Percentiles rank a stretch among this genome's conserved stretches.
These are phyloP conservation scores for Lentinula edodes DNA, from an alignment of 768 basidiomycete genomes.

Conservation along the genomic window DNA sequence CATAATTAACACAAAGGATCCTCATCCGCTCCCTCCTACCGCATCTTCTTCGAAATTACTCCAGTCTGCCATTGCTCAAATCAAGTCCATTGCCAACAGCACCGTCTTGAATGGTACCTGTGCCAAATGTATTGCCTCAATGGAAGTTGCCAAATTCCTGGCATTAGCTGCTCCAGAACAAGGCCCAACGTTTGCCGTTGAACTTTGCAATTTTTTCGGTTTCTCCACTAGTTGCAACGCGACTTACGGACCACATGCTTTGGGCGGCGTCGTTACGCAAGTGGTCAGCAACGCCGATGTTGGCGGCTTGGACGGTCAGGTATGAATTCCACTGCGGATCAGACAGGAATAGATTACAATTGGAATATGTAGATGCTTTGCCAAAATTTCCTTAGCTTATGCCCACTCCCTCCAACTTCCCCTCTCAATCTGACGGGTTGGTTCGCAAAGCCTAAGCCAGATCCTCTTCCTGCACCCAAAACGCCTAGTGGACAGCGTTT, in stretches of 20 bases:
- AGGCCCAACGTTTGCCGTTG: conserved; percentile 50
- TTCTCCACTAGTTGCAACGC: conserved; percentile 46
- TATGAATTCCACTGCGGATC: conserved; percentile 17
- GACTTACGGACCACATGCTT: conserved; percentile 37
- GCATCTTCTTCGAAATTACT: conserved; percentile 43
- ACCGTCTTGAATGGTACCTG: conserved; percentile 51
- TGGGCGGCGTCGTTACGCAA: conserved; percentile 64
- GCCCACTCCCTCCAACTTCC: conserved; percentile 51
- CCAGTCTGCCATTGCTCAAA: conserved; percentile 47
- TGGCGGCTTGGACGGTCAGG: conserved; percentile 70
- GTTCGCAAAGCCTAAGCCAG: conserved; percentile 76
- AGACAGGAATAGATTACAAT: background rate
- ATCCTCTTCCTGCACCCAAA: conserved; percentile 53
- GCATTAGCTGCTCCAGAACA: conserved; percentile 57
- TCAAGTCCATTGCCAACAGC: conserved; percentile 49
- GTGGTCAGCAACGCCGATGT: conserved; percentile 68
- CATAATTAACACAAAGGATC: conserved; percentile 52
- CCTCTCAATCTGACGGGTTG: conserved; percentile 60
- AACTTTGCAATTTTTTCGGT: conserved; percentile 56
- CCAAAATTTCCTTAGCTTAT: conserved; percentile 50
- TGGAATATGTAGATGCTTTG: conserved; percentile 43
- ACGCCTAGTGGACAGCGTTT: conserved; percentile 58
- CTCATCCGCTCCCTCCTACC: conserved; percentile 58
- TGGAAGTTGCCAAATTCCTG: conserved; percentile 63
- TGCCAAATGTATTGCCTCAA: conserved; percentile 51